These are phyloP conservation scores for Ustilago crameri DNA, from an alignment of 1,284 basidiomycete genomes.

Conservation along the genomic window DNA sequence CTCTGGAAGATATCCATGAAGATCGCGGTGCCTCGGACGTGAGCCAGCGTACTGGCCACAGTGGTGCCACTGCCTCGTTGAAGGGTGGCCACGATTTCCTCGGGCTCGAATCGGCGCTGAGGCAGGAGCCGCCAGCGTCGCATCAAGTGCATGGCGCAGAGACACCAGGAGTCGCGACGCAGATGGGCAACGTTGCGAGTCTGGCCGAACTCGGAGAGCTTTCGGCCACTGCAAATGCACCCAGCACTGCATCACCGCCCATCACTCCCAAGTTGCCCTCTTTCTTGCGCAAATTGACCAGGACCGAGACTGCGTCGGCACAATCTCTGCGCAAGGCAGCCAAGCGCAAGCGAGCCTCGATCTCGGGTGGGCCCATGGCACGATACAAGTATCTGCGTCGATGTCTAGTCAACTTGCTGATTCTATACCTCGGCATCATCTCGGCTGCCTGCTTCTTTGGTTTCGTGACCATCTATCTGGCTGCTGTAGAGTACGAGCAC, in stretches of 20 bases:
- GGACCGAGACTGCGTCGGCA: conserved; percentile 5
- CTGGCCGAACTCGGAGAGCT: conserved; percentile 12
- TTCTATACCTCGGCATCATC: conserved; percentile 56
- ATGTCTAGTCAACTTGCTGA: conserved; percentile 53
- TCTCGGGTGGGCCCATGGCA: conserved; percentile 26
- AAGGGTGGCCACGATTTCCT: conserved; percentile 27
- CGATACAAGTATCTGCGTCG: conserved; percentile 54
- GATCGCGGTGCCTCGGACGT: conserved; percentile 19
- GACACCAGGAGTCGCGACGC: conserved; percentile 3
- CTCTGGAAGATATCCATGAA: conserved; percentile 33
- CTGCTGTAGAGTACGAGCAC: conserved; percentile 38
- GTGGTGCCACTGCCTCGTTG: conserved; percentile 14
- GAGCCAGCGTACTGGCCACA: conserved; percentile 15
- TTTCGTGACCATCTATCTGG: conserved; percentile 34
- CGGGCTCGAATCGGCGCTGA: conserved; percentile 22
- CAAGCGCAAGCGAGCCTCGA: conserved; percentile 21
- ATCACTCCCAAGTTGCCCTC: conserved; percentile 12
- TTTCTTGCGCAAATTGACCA: conserved; percentile 19
- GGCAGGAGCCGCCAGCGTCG: conserved; percentile 15
- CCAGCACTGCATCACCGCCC: conserved; percentile 7
- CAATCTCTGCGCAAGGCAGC: background rate
- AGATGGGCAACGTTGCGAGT: conserved; percentile 10
- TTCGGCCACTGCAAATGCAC: conserved; percentile 1
- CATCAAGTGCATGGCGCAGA: conserved; percentile 5
- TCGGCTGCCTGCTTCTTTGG: conserved; percentile 47